Base-by-base conservation (phyloP, 1,284 basidiomycete genomes). In the Apiotrichum gracile region DNA sequence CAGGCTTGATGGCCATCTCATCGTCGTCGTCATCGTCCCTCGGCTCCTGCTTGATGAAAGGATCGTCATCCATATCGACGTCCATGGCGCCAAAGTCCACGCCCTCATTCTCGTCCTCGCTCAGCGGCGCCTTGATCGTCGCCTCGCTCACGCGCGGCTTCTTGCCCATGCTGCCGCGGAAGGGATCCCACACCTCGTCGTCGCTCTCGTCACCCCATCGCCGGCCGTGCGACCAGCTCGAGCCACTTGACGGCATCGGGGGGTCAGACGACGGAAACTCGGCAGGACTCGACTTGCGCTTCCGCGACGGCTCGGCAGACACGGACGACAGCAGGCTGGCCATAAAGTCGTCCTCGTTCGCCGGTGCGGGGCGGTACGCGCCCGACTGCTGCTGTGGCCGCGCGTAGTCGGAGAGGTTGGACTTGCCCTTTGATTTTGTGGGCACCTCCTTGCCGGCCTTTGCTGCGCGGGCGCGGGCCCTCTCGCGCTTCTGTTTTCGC, bases 261-360 rank as follows among this genome's bases (percentile, higher is more conserved):
- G 61, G 60, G 26, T 73, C 69, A 1, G 69, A 71, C 6, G 66
- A 68, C 4, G 73, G 68, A 37, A 62, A 63, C 79, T 43, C 34
- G 0, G 54, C 45, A 12, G 84, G 83, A 0, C 83, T 85, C 7
- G 85, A 81, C 62, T 88, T 90, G 31, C 88, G 83, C 70, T 90
- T 90, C 43, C 83, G 82, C 5, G 49, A 33, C 8, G 66, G 46
- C 10, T 65, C 55, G 12, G 69, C 62, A 1, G 67, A 61, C 26
- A 75, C 69, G 9, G 64, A 58, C n/a, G 69, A 68, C 14, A 96
- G 74, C 0, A 97, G 74, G 19, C 80, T 81, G 0, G 82, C 81
- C 87, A 97, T 87, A 62, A 97, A 90, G 65, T 91, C 88, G 39
- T 82, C 79, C 69, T 93, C 92, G 65, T 90, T 83, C 49, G 85